Percentiles rank a stretch among this genome's conserved stretches.
phyloP scores from a whole-genome alignment of 257 asterid genomes.

The Capsicum rhomboideum region DNA sequence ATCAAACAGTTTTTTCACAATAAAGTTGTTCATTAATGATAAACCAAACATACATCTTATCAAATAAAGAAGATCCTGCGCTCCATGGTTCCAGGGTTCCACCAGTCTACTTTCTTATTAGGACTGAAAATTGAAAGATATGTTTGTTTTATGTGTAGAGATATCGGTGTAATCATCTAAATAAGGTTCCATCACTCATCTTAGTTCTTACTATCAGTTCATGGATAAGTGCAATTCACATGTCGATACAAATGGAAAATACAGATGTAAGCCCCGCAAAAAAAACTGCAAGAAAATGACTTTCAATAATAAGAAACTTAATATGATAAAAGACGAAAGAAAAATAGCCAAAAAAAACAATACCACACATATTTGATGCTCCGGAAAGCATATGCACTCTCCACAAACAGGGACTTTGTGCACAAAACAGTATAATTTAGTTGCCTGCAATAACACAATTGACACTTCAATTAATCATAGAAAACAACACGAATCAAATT shows the following conservation, averaged over 20 bases:
- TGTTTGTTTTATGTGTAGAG: background rate
- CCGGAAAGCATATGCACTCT: conserved; percentile 89
- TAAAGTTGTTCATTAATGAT: background rate
- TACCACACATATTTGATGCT: conserved; percentile 97
- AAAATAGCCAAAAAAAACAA: conserved; percentile 9
- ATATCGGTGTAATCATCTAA: background rate
- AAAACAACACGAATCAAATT: background rate
- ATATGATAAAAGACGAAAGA: background rate
- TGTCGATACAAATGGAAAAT: background rate
- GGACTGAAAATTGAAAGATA: background rate
- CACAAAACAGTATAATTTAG: conserved; percentile 92
- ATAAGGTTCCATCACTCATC: background rate
- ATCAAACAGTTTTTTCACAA: background rate
- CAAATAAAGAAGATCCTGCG: background rate
- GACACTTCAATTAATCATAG: background rate
- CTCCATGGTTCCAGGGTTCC: background rate
- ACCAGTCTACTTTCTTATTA: background rate
- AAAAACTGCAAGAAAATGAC: background rate
- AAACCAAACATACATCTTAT: background rate
- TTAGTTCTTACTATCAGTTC: background rate
- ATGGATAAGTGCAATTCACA: background rate
- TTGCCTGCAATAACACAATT: conserved; percentile 51
- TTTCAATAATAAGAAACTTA: background rate
- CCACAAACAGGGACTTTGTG: conserved; percentile 98
- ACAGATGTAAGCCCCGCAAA: background rate